Conservation (phyloP, 2,329 filamentous ascomycete species). For the Cladosporium sp. region DNA sequence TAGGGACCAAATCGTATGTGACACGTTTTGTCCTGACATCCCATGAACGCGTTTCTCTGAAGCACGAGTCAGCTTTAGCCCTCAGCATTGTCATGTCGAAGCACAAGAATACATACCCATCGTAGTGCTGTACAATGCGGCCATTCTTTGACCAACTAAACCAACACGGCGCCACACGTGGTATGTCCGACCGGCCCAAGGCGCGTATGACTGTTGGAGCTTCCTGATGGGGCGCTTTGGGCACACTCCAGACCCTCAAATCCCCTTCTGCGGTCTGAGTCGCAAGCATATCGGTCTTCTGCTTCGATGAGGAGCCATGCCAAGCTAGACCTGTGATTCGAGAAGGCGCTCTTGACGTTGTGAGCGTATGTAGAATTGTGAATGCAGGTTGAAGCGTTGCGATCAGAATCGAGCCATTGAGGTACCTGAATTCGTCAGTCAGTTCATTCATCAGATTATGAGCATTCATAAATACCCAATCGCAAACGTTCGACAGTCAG, state of each 20-base stretch:
- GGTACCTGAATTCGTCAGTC: slow-evolving; percentile 58
- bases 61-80: background rate
- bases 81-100: background rate
- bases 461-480: slow-evolving; percentile 66
- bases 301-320: slow-evolving; percentile 93
- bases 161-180: slow-evolving; percentile 78
- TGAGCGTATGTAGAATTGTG: slow-evolving; percentile 88
- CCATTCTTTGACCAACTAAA: slow-evolving; percentile 99
- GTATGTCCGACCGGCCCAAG: slow-evolving; percentile 73
- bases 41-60: slow-evolving; percentile 83
- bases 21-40: slow-evolving; percentile 98
- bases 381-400: slow-evolving; percentile 87
- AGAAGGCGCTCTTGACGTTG: slow-evolving; percentile 76
- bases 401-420: slow-evolving; percentile 90
- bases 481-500: slow-evolving; percentile 90
- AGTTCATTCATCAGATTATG: background rate
- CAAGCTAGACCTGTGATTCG: slow-evolving; percentile 83
- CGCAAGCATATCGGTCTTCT: slow-evolving; percentile 97
- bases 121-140: slow-evolving; percentile 85
- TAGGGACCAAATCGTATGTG: slow-evolving; percentile 82
- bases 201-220: slow-evolving; percentile 80
- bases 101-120: slow-evolving; percentile 60
- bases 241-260: slow-evolving; percentile 91
- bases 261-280: slow-evolving; percentile 90
- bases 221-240: slow-evolving; percentile 72